Base-by-base conservation (phyloP, 208 protist genomes). In the Kentomonas sorsogonicus region DNA sequence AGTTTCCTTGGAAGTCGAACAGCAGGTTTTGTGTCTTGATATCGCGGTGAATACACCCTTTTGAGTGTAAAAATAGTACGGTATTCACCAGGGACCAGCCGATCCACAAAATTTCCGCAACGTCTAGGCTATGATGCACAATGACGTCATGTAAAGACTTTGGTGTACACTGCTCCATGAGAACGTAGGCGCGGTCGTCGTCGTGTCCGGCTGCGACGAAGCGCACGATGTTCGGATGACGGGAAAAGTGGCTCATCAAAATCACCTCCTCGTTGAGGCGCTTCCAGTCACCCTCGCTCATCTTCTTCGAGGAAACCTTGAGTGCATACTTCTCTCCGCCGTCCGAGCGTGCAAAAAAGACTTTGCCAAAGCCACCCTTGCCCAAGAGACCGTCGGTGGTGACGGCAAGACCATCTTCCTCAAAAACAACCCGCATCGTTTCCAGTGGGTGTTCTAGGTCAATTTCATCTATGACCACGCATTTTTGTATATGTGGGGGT, bases 1-100 rank as follows among this genome's bases (percentile, higher is more conserved):
- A 58, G 48, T 91, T 94, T 7, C 88, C 88, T 31, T 89, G 60
- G 58, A 72, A 71, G 61, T 96, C 91, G 62, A 96, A 94, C 33
- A 96, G 65, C 13, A 96, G 71, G 67, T 96, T 96, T 44, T 91
- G 81, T 39, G 89, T 86, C 62, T 96, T 96, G 39, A 96, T 53
- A 50, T 96, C 91, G 25, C 91, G 66, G 44, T 96, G 89, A 62
- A 95, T 93, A 52, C 85, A 93, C 10, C 79, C 83, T 50, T 91
- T 86, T 0, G 81, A 76, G 58, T 96, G 88, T 36, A 95, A 75
- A 69, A 89, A 93, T 3, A 72, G 64, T 16, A 95, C 77, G 26
- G 91, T 93, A 61, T 79, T 73, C 3, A 94, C 69, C 22, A 96
- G 67, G 10, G 90, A 65, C 64, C 75, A 89, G 16, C 85, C 89